These are phyloP conservation scores for Vanrija sp. DNA, from an alignment of 1,284 basidiomycete genomes.

Conservation along the genomic window DNA sequence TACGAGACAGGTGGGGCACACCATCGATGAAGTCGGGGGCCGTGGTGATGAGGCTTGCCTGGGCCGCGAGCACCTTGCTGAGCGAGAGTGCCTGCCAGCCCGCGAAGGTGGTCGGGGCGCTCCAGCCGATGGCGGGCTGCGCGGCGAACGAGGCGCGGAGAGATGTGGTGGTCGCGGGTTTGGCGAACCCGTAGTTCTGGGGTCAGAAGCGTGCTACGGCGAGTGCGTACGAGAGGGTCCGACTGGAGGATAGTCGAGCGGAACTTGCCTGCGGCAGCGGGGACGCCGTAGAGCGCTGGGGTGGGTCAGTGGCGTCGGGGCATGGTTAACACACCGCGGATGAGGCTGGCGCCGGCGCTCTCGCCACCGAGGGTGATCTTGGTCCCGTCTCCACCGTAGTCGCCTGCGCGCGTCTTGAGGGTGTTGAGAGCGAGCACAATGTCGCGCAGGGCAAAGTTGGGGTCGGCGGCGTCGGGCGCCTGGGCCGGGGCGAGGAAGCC, in stretches of 20 bases:
- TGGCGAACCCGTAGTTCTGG: neutral
- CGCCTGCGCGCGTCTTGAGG: slow-evolving; percentile 63
- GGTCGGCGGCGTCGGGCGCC: slow-evolving; percentile 51
- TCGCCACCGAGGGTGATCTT: slow-evolving; percentile 82
- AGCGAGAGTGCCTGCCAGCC: too few relatives aligned
- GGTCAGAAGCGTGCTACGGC: neutral
- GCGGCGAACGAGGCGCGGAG: too few relatives aligned
- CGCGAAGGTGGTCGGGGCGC: too few relatives aligned
- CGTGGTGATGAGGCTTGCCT: too few relatives aligned
- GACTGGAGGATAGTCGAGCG: slow-evolving; percentile 73
- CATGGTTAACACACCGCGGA: slow-evolving; percentile 53
- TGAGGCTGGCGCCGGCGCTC: slow-evolving; percentile 75
- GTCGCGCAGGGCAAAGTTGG: slow-evolving; percentile 70
- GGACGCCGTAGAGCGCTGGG: slow-evolving; percentile 61
- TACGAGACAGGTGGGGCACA: too few relatives aligned
- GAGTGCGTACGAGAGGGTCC: slow-evolving; percentile 69
- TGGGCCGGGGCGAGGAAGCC: slow-evolving; percentile 57
- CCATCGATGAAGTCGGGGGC: too few relatives aligned
- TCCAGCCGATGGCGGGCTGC: too few relatives aligned
- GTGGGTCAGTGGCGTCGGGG: neutral
- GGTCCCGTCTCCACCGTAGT: slow-evolving; percentile 62
- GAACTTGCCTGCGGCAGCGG: slow-evolving; percentile 64
- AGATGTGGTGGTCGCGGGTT: too few relatives aligned
- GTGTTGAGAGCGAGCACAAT: slow-evolving; percentile 60
- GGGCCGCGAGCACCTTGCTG: too few relatives aligned